Evolutionary conservation across 257 asterid species (phyloP), one percentile per base, ranked within the genome.

Genomic region (Nemophila menziesii): DNA sequence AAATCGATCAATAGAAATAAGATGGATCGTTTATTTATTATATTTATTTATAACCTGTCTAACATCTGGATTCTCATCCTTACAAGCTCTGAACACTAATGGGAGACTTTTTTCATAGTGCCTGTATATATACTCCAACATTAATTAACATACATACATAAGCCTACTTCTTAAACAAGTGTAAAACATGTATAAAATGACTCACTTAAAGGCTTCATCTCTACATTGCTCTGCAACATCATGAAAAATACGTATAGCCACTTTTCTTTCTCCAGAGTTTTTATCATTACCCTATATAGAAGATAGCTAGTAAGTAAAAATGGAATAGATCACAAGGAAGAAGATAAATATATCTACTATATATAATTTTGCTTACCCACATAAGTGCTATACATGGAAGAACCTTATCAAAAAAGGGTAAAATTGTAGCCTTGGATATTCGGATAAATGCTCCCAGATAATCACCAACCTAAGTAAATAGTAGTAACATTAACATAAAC

Each of bases 211-310:
- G 44, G 95, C 95, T 37, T 81, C 64, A 54, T 80, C 97, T 51
- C 59, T 79, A 44, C 97, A 87, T 57, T 87, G 97, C 72, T 87
- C 97, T n/a, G 97, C 95, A 33, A 87, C 90, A 70, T 87, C 97
- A 72, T 87, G 95, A 62, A 87, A 87, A 37, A 87, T 87, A 65
- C 97, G 83, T 53, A 87, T 80, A 16, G 95, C 95, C 42, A 87
- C 83, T 60, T 95, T 78, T 69, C 97, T 78, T 72, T 87, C 97
- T 65, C 83, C 97, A 27, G 92, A 66, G 51, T 92, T 78, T 72
- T 75, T 83, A 54, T 83, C 97, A 67, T 87, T 87, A 12, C 93
- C 97, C 97, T 87, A 69, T 58, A 63, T 18, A 55, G 46, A 26
- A 52, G 44, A 39, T 46, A 22, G 19, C 24, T 22, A 39, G 19